Evolutionary conservation across 2,329 filamentous ascomycete genomes (phyloP).

Genomic region (Tothia fuscella): DNA sequence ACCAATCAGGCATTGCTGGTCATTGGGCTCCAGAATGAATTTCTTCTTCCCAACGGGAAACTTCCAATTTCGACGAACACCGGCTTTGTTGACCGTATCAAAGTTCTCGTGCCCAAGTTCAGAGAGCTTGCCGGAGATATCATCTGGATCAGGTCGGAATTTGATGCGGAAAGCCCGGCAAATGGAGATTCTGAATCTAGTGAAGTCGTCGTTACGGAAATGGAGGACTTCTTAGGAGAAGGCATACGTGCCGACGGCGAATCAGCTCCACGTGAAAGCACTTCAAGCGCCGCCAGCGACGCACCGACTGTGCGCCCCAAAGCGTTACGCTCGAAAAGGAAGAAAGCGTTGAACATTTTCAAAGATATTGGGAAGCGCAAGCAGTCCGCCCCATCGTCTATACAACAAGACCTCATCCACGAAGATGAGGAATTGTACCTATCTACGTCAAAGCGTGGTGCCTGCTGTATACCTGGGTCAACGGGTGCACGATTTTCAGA

Average conservation of each 20-base stretch:
- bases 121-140: conserved; percentile 55
- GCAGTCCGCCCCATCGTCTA: neutral
- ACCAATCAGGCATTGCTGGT: too few relatives aligned
- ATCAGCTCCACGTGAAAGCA: neutral
- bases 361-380: neutral
- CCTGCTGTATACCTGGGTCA: conserved; percentile 1
- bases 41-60: conserved; percentile 55
- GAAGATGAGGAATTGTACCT: neutral
- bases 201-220: conserved; percentile 29
- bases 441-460: neutral
- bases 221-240: neutral
- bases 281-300: neutral
- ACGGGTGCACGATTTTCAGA: conserved; percentile 11
- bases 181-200: conserved; percentile 39
- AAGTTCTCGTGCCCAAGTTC: conserved; percentile 58
- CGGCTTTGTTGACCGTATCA: conserved; percentile 55
- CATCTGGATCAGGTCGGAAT: conserved; percentile 75
- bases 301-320: neutral
- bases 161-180: conserved; percentile 47
- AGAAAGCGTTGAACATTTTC: neutral
- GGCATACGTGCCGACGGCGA: neutral
- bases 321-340: neutral
- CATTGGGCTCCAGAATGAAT: conserved; percentile 85
- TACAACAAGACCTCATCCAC: too few relatives aligned
- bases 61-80: conserved; percentile 52